These are phyloP conservation scores for Mrakia frigida DNA, from an alignment of 768 basidiomycete genomes.

Conservation along the genomic window DNA sequence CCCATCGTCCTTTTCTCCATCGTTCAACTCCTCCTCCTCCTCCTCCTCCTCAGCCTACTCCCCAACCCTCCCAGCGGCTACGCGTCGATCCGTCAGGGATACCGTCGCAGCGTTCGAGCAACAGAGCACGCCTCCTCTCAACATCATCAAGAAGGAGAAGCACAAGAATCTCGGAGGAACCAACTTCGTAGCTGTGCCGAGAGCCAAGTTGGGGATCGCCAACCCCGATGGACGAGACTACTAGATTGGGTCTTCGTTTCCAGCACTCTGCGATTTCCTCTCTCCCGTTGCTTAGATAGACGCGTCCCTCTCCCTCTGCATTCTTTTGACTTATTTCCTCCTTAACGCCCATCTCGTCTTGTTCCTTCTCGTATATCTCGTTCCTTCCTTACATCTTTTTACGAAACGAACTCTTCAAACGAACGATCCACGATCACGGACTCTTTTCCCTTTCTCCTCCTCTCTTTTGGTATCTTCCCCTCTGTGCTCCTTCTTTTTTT, in stretches of 20 bases:
- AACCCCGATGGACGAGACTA: conserved; percentile 21
- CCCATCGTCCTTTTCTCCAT: not conserved
- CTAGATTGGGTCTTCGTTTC: not conserved
- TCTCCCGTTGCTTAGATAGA: not conserved
- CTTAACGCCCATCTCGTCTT: not conserved
- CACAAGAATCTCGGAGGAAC: not conserved
- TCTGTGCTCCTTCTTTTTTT: not conserved
- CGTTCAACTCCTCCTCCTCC: not conserved
- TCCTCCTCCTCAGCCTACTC: not conserved
- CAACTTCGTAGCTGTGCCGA: conserved; percentile 21
- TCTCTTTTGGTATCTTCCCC: not conserved
- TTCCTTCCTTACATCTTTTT: not conserved
- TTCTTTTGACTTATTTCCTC: too few species aligned
- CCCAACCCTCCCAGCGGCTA: not conserved
- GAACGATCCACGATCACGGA: not conserved
- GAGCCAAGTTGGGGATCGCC: conserved; percentile 21
- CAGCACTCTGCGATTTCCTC: too few species aligned
- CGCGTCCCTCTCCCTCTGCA: not conserved
- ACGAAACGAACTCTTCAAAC: too few species aligned
- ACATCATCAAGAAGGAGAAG: conserved; percentile 6
- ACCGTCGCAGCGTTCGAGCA: conserved; percentile 29
- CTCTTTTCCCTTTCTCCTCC: not conserved
- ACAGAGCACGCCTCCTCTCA: not conserved
- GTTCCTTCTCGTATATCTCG: not conserved
- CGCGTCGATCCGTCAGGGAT: conserved; percentile 24